Evolutionary conservation across 768 basidiomycete genomes (phyloP).

Genomic region (Mycena metata): DNA sequence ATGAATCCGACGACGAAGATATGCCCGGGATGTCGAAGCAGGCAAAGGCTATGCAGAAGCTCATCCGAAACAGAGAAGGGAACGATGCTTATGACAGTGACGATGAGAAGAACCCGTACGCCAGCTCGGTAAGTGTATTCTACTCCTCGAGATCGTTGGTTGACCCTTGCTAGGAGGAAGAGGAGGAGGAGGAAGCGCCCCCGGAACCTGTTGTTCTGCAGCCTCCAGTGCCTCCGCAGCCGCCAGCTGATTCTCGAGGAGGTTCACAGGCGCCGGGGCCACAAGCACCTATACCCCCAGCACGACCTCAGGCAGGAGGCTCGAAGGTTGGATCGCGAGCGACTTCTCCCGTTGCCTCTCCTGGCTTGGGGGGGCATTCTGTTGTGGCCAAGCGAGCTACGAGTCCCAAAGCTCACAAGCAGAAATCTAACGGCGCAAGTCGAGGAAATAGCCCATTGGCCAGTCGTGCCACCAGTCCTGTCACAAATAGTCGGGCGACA

Average conservation of each 20-base stretch:
- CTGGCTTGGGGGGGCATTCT: conserved; percentile 80
- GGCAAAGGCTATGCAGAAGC: conserved; percentile 86
- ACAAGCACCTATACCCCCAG: conserved; percentile 41
- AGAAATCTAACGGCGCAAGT: conserved; percentile 61
- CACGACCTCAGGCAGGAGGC: conserved; percentile 50
- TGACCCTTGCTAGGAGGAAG: conserved; percentile 65
- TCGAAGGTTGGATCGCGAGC: conserved; percentile 75
- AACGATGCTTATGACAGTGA: conserved; percentile 86
- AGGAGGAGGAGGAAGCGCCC: conserved; percentile 70
- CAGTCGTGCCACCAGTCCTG: conserved; percentile 68
- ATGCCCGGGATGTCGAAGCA: conserved; percentile 71
- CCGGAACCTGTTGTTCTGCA: conserved; percentile 61
- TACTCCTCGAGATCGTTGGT: not conserved
- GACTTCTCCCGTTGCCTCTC: conserved; percentile 59
- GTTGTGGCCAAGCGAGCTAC: conserved; percentile 88
- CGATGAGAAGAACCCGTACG: conserved; percentile 88
- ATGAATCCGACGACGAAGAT: conserved; percentile 84
- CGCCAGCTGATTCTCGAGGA: conserved; percentile 61
- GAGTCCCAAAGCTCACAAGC: conserved; percentile 80
- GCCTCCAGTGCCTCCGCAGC: conserved; percentile 58
- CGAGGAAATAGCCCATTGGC: conserved; percentile 73
- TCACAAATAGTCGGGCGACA: conserved; percentile 56
- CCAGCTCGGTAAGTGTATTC: conserved; percentile 70
- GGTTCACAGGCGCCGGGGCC: conserved; percentile 60
- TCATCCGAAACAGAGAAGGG: conserved; percentile 87